phyloP scores from a whole-genome alignment of 2,329 filamentous ascomycete species.

The Fonsecaea pedrosoi region DNA sequence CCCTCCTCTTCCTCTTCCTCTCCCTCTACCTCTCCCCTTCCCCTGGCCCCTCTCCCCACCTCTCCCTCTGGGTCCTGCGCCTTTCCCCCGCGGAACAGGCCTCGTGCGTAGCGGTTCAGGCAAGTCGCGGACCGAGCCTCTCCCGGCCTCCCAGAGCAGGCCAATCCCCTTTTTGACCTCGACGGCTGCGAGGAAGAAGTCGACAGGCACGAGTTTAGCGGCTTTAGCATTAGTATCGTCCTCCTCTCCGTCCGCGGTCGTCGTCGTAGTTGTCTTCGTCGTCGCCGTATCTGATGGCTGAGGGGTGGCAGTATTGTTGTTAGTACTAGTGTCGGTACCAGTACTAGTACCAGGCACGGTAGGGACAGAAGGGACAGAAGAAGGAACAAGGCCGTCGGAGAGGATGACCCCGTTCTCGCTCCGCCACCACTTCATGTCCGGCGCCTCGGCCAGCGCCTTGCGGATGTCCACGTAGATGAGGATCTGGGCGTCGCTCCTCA shows the following conservation, averaged over 20 bases:
- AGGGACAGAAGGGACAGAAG: not conserved
- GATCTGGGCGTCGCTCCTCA: slow-evolving; percentile 78
- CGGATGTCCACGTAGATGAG: slow-evolving; percentile 78
- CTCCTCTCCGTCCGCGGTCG: not conserved
- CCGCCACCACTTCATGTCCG: slow-evolving; percentile 72
- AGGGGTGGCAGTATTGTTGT: too few species aligned
- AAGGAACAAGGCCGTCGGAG: slow-evolving; percentile 52
- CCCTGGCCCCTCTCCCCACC: too few species aligned
- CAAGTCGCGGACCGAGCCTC: slow-evolving; percentile 57
- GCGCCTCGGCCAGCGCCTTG: slow-evolving; percentile 62
- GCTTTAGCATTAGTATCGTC: slow-evolving; percentile 11
- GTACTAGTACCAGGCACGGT: too few species aligned
- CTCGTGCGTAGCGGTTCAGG: slow-evolving; percentile 52
- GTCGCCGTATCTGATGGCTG: not conserved
- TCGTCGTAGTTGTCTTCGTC: not conserved
- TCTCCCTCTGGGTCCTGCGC: slow-evolving; percentile 35
- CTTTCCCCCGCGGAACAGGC: slow-evolving; percentile 47
- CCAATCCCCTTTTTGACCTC: slow-evolving; percentile 75
- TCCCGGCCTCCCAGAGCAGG: slow-evolving; percentile 67
- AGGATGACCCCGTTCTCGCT: slow-evolving; percentile 80
- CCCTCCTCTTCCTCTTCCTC: not conserved
- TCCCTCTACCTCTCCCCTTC: slow-evolving; percentile 22
- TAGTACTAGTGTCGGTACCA: too few species aligned
- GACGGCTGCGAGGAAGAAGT: slow-evolving; percentile 75
- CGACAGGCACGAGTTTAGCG: slow-evolving; percentile 61